Conservation (phyloP, 2,329 filamentous ascomycete genomes). For the Bipolaris sorokiniana region DNA sequence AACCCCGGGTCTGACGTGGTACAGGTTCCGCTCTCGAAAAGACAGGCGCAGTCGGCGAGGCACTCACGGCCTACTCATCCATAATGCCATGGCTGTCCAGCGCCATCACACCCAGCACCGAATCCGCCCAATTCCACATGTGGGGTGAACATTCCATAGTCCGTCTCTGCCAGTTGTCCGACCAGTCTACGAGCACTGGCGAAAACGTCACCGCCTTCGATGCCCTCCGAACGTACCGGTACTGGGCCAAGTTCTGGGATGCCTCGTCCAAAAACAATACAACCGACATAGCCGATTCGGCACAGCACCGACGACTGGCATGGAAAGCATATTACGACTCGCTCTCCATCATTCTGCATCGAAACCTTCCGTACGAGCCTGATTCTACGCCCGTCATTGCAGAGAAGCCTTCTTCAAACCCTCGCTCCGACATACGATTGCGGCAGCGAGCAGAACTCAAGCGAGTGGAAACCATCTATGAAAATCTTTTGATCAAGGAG, state of each 20-base stretch:
- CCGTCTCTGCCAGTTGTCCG: conserved; percentile 73
- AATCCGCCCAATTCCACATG: conserved; percentile 66
- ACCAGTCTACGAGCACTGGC: conserved; percentile 58
- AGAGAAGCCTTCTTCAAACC: conserved; percentile 32
- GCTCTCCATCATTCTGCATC: conserved; percentile 75
- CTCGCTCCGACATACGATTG: conserved; percentile 38
- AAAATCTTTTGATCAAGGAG: conserved; percentile 76
- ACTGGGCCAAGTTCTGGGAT: conserved; percentile 74
- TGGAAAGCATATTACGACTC: conserved; percentile 87
- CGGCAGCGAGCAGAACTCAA: conserved; percentile 76
- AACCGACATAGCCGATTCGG: conserved; percentile 27
- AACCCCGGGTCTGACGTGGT: conserved; percentile 11
- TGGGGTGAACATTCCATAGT: conserved; percentile 82
- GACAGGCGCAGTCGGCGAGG: conserved; percentile 57
- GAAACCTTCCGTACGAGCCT: conserved; percentile 64
- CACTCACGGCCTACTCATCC: conserved; percentile 69
- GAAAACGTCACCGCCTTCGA: conserved; percentile 36
- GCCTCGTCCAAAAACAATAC: conserved; percentile 26
- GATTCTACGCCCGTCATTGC: conserved; percentile 47
- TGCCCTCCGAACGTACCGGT: conserved; percentile 58
- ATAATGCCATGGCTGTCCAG: conserved; percentile 68
- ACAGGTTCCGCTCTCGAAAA: conserved; percentile 56
- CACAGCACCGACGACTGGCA: conserved; percentile 63
- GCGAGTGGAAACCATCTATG: conserved; percentile 78
- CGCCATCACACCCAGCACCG: conserved; percentile 58